These are phyloP conservation scores for Eragrostis nindensis DNA, from an alignment of 176 grass and related monocot genomes.

Conservation along the genomic window DNA sequence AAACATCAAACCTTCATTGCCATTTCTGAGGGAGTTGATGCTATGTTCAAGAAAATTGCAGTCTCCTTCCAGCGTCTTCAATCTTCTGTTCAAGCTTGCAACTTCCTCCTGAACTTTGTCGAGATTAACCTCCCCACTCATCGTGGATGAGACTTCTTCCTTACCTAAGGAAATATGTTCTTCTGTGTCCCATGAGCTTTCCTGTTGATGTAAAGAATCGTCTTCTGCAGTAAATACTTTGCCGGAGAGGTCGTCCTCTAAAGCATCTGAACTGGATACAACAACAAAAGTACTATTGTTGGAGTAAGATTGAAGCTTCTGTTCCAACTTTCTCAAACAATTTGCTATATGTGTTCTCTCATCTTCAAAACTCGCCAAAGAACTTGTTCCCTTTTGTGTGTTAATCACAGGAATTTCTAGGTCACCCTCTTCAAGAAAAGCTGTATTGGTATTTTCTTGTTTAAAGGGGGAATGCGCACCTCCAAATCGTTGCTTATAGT, in stretches of 20 bases:
- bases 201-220: neutral
- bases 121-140: slow-evolving; percentile 29
- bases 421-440: neutral
- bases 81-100: slow-evolving; percentile 50
- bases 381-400: slow-evolving; percentile 27
- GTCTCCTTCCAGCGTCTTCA: slow-evolving; percentile 66
- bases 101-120: slow-evolving; percentile 57
- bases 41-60: slow-evolving; percentile 69
- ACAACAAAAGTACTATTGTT: slow-evolving; percentile 51
- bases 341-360: slow-evolving; percentile 58
- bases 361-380: slow-evolving; percentile 55
- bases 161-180: slow-evolving; percentile 27
- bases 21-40: slow-evolving; percentile 71
- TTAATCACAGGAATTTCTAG: slow-evolving; percentile 25
- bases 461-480: slow-evolving; percentile 11
- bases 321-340: slow-evolving; percentile 60
- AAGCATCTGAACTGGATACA: slow-evolving; percentile 43
- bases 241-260: slow-evolving; percentile 60
- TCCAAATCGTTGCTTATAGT: slow-evolving; percentile 46
- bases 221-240: too few relatives aligned
- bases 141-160: slow-evolving; percentile 15
- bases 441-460: slow-evolving; percentile 13
- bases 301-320: slow-evolving; percentile 60
- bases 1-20: slow-evolving; percentile 55
- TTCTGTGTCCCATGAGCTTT: neutral